A percentile compares a stretch with the other conserved stretches of the same genome.
Evolutionary conservation across 345 rosid species (phyloP).

Genomic region (Citrus unshiu): DNA sequence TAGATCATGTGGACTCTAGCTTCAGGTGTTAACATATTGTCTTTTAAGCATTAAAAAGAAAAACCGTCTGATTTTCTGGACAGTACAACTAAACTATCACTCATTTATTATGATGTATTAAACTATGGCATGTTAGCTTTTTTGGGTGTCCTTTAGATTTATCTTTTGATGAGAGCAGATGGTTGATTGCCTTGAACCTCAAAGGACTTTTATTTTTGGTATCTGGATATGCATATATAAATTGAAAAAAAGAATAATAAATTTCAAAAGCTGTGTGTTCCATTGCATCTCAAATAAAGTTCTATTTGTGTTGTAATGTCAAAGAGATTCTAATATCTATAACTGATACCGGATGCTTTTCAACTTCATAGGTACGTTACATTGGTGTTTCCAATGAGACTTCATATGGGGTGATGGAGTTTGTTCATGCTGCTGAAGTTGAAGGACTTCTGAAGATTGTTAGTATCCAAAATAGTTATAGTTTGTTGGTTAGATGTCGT

Average conservation of each 20-base stretch:
- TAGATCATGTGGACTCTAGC: background rate
- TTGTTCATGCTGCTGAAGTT: constrained; percentile 72
- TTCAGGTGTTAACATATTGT: background rate
- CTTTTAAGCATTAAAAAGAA: background rate
- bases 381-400: constrained; percentile 92
- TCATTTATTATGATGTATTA: background rate
- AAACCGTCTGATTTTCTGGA: background rate
- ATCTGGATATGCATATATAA: background rate
- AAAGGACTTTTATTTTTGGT: background rate
- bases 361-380: constrained; percentile 60
- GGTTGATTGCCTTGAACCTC: background rate
- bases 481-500: constrained; percentile 59
- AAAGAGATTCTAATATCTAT: background rate
- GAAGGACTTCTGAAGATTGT: constrained; percentile 88
- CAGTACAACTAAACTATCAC: background rate
- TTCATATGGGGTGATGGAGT: constrained; percentile 94
- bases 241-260: background rate
- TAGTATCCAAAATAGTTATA: constrained; percentile 88
- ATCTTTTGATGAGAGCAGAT: background rate
- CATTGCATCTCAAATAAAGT: background rate
- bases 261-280: background rate
- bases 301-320: background rate
- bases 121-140: background rate
- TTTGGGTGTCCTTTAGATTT: background rate
- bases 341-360: constrained; percentile 6